Conservation (phyloP, 2,329 filamentous ascomycete genomes). For the Aspergillus carbonarius region DNA sequence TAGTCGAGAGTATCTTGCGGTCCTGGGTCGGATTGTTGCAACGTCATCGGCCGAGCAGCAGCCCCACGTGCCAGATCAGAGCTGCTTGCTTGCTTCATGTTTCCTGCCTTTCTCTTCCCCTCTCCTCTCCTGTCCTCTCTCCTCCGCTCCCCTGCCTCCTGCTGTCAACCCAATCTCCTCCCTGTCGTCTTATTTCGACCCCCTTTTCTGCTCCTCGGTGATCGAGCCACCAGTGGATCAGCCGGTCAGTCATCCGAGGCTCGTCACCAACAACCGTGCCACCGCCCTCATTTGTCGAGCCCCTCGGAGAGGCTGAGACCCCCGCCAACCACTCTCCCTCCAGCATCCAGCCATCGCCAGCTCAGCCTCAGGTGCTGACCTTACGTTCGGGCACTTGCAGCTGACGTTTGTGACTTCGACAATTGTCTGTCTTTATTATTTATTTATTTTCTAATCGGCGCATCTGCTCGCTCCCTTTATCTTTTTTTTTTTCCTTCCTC, state of each 20-base stretch:
- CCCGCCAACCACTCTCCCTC: constrained; percentile 2
- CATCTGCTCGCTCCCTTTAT: neutral
- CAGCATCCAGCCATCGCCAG: neutral
- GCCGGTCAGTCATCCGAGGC: neutral
- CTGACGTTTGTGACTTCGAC: constrained; percentile 6
- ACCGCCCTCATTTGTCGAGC: constrained; percentile 6
- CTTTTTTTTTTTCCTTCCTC: neutral
- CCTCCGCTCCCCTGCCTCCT: too few relatives aligned
- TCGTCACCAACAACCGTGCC: neutral
- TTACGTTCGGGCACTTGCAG: neutral
- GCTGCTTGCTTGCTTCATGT: neutral
- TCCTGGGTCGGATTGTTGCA: constrained; percentile 6
- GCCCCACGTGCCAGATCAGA: constrained; percentile 20
- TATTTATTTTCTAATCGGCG: neutral
- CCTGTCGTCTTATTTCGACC: neutral
- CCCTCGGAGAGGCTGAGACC: constrained; percentile 9
- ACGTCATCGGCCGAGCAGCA: constrained; percentile 26
- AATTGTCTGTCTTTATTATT: neutral
- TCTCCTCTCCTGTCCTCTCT: neutral
- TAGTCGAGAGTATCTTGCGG: neutral
- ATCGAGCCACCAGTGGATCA: neutral
- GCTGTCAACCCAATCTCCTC: neutral
- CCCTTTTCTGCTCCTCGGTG: neutral
- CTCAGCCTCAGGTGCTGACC: constrained; percentile 10
- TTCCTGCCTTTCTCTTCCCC: constrained; percentile 10